Conservation (phyloP, 2,329 filamentous ascomycete genomes). For the Alternaria ethzedia region DNA sequence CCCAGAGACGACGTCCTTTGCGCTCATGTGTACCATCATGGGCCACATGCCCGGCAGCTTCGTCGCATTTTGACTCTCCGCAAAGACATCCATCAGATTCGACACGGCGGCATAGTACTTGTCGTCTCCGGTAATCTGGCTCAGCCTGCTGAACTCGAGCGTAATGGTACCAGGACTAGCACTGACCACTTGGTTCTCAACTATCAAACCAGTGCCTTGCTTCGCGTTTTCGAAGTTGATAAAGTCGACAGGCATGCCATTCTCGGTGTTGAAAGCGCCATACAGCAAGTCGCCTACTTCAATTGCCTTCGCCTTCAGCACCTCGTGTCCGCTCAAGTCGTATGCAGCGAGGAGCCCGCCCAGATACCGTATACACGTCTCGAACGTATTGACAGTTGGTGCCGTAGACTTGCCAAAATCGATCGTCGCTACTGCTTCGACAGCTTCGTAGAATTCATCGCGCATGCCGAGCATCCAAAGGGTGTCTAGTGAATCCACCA, state of each 20-base stretch:
- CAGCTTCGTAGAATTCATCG: conserved; percentile 56
- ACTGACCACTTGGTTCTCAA: conserved; percentile 51
- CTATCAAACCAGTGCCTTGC: conserved; percentile 33
- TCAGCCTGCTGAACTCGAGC: conserved; percentile 49
- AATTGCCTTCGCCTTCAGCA: conserved; percentile 44
- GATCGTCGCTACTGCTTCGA: conserved; percentile 52
- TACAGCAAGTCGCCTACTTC: conserved; percentile 53
- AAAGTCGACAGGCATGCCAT: conserved; percentile 53
- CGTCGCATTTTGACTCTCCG: conserved; percentile 39
- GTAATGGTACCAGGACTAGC: conserved; percentile 56
- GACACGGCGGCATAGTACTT: conserved; percentile 49
- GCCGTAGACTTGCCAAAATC: conserved; percentile 51
- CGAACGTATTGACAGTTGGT: conserved; percentile 56
- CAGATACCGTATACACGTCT: conserved; percentile 56
- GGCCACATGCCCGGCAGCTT: conserved; percentile 48
- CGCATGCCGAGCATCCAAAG: conserved; percentile 58
- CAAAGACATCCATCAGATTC: conserved; percentile 40
- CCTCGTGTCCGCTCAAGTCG: conserved; percentile 44
- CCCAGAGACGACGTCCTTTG: conserved; percentile 36
- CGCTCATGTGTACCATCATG: conserved; percentile 45
- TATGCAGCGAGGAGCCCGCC: conserved; percentile 48
- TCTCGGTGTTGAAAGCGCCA: conserved; percentile 55
- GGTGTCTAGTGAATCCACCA: conserved; percentile 56
- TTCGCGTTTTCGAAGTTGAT: conserved; percentile 50
- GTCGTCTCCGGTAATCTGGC: conserved; percentile 44